Evolutionary conservation across 2,329 filamentous ascomycete species (phyloP).

Genomic region (Epicoccum sorghinum): DNA sequence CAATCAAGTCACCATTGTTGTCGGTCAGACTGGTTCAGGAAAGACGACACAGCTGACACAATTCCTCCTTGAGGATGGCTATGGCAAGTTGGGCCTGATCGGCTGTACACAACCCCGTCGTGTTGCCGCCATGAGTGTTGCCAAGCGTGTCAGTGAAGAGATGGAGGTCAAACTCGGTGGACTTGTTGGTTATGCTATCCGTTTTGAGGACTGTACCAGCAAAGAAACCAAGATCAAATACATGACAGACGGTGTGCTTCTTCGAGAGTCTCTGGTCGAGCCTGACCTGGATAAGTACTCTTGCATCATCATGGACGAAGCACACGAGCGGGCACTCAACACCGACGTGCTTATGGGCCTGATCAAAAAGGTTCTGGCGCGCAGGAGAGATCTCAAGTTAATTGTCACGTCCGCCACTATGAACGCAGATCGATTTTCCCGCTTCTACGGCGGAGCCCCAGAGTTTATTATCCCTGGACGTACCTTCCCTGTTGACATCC

Average conservation of each 20-base stretch:
- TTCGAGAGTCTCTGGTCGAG: slow-evolving; percentile 92
- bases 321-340: slow-evolving; percentile 93
- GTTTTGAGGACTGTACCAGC: slow-evolving; percentile 97
- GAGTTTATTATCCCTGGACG: slow-evolving; percentile 96
- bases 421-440: slow-evolving; percentile 95
- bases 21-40: slow-evolving; percentile 95
- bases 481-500: slow-evolving; percentile 95
- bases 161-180: slow-evolving; percentile 93
- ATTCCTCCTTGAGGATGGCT: slow-evolving; percentile 94
- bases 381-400: slow-evolving; percentile 88
- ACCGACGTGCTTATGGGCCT: slow-evolving; percentile 97
- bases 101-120: slow-evolving; percentile 95
- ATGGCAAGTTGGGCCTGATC: slow-evolving; percentile 85
- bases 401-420: slow-evolving; percentile 99
- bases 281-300: slow-evolving; percentile 94
- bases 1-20: slow-evolving; percentile 96
- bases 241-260: slow-evolving; percentile 95
- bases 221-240: slow-evolving; percentile 97
- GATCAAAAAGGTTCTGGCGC: slow-evolving; percentile 93
- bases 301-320: slow-evolving; percentile 99
- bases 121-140: slow-evolving; percentile 98
- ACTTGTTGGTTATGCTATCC: slow-evolving; percentile 93
- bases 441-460: slow-evolving; percentile 94
- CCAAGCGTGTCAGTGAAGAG: slow-evolving; percentile 96
- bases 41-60: slow-evolving; percentile 98